Conservation (phyloP, 495 filamentous ascomycete genomes). For the Aspergillus funiculosus region DNA sequence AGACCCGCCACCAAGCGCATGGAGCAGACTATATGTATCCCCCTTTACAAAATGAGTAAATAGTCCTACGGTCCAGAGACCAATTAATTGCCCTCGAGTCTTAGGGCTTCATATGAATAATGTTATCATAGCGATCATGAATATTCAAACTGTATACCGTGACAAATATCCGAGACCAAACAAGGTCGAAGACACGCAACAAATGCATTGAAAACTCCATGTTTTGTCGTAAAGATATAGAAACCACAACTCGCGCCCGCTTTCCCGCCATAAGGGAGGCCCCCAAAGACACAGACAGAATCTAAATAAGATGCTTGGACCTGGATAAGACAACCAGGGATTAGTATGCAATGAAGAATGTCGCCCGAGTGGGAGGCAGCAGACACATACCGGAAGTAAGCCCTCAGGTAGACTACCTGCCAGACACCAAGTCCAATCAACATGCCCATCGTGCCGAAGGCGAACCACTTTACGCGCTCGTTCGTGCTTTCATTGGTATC, state of each 20-base stretch:
- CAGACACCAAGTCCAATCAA: constrained; percentile 84
- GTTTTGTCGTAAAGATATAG: constrained; percentile 23
- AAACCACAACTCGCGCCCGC: constrained; percentile 13
- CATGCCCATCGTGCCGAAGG: constrained; percentile 90
- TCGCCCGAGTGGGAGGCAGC: neutral
- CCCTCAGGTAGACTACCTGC: constrained; percentile 96
- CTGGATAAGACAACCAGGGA: constrained; percentile 20
- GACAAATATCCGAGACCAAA: constrained; percentile 24
- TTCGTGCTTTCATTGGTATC: constrained; percentile 99
- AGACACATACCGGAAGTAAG: constrained; percentile 76
- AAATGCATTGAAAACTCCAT: constrained; percentile 30
- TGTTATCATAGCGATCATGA: constrained; percentile 41
- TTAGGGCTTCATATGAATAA: constrained; percentile 20
- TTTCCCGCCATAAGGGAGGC: constrained; percentile 11
- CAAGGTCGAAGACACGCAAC: constrained; percentile 21
- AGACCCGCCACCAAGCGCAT: too few species aligned
- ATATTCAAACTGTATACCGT: constrained; percentile 35
- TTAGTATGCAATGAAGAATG: constrained; percentile 1
- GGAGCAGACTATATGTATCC: too few species aligned
- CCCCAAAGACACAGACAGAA: constrained; percentile 2
- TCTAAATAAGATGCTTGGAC: constrained; percentile 82
- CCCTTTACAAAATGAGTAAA: too few species aligned
- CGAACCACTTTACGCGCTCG: constrained; percentile 98
- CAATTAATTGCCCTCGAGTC: too few species aligned
- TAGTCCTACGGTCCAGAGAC: too few species aligned